Conservation (phyloP, 495 filamentous ascomycete species). For the Lophium mytilinum region DNA sequence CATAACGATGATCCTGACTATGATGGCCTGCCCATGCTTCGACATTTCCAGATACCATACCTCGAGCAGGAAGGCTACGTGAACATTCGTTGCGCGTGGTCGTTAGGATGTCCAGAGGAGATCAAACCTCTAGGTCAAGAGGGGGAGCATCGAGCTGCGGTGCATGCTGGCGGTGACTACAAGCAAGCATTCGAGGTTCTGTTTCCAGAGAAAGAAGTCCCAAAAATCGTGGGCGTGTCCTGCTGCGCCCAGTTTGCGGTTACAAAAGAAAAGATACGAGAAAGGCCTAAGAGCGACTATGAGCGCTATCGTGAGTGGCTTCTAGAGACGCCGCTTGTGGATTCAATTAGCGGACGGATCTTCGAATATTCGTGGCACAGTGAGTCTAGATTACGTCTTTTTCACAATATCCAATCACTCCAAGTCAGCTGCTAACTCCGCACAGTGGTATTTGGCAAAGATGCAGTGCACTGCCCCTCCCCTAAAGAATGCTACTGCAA, state of each 20-base stretch:
- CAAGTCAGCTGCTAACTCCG: slow-evolving; percentile 1
- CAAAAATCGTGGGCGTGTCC: slow-evolving; percentile 36
- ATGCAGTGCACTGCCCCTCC: slow-evolving; percentile 49
- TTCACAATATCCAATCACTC: neutral
- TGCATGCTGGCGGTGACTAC: slow-evolving; percentile 45
- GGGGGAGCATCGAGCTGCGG: slow-evolving; percentile 24
- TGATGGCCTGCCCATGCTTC: slow-evolving; percentile 38
- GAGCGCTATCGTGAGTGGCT: slow-evolving; percentile 39
- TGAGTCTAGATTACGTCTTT: slow-evolving; percentile 6
- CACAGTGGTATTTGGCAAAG: slow-evolving; percentile 45
- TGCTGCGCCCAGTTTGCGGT: slow-evolving; percentile 47
- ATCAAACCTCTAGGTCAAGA: slow-evolving; percentile 44
- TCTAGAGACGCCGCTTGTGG: slow-evolving; percentile 35
- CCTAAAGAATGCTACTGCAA: slow-evolving; percentile 57
- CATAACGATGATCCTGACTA: slow-evolving; percentile 29
- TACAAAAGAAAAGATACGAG: slow-evolving; percentile 36
- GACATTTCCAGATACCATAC: slow-evolving; percentile 47
- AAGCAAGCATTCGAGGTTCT: slow-evolving; percentile 47
- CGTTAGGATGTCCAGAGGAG: slow-evolving; percentile 52
- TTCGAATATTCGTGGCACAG: slow-evolving; percentile 49
- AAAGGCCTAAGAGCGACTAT: slow-evolving; percentile 39
- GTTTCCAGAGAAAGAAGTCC: slow-evolving; percentile 38
- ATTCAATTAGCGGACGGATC: slow-evolving; percentile 40
- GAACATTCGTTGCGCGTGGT: slow-evolving; percentile 59
- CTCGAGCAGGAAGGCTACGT: slow-evolving; percentile 51